phyloP scores from a whole-genome alignment of 345 rosid genomes.

The Rhizophora apiculata region DNA sequence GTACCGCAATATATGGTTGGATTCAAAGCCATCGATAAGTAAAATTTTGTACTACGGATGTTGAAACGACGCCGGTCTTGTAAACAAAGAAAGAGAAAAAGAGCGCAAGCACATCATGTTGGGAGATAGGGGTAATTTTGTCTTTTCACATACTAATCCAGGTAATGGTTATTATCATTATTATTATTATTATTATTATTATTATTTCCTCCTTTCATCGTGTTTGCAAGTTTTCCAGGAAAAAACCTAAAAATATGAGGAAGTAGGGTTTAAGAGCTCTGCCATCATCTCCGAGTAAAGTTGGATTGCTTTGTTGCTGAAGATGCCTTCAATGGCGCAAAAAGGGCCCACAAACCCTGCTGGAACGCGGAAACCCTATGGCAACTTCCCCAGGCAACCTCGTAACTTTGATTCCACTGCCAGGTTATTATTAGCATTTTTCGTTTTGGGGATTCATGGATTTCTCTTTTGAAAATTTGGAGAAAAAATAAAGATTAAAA shows the following conservation, averaged over 20 bases:
- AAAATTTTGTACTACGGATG: too few species aligned
- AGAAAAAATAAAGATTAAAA: neutral
- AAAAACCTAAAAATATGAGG: neutral
- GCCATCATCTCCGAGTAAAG: neutral
- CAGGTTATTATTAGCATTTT: constrained; percentile 24
- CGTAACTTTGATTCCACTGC: constrained; percentile 15
- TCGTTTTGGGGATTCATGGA: neutral
- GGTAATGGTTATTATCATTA: too few species aligned
- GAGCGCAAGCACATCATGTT: too few species aligned
- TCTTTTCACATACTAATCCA: too few species aligned
- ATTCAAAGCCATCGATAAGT: too few species aligned
- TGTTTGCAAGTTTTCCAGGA: too few species aligned
- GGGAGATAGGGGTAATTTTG: too few species aligned
- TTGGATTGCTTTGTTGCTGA: neutral
- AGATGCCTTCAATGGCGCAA: constrained; percentile 59
- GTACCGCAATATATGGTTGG: too few species aligned
- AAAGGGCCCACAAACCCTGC: constrained; percentile 20
- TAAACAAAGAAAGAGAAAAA: too few species aligned
- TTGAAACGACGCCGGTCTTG: too few species aligned
- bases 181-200: too few species aligned
- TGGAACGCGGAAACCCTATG: constrained; percentile 22
- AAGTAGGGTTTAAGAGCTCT: constrained; percentile 1
- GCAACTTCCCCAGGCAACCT: constrained; percentile 24
- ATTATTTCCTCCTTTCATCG: too few species aligned
- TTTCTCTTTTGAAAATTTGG: neutral